phyloP scores from a whole-genome alignment of 2,329 filamentous ascomycete genomes.

The Cladosporium phlei region DNA sequence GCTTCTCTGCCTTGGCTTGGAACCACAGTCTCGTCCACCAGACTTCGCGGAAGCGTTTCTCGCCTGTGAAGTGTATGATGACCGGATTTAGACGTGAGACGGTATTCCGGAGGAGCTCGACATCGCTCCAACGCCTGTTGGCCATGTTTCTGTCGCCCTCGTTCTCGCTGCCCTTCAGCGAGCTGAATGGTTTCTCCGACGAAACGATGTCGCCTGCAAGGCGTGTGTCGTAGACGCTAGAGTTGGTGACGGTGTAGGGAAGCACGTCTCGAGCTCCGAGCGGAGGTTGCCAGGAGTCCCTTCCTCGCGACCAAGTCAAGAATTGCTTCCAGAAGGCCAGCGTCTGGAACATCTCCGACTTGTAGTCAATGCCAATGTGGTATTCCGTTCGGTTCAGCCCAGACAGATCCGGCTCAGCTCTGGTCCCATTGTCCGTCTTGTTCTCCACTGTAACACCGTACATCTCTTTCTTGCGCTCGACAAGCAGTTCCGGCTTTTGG shows the following conservation, averaged over 20 bases:
- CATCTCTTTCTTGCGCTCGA: constrained; percentile 32
- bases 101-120: constrained; percentile 26
- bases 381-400: constrained; percentile 43
- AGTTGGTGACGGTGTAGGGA: constrained; percentile 12
- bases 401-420: constrained; percentile 20
- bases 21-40: constrained; percentile 33
- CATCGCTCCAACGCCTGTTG: constrained; percentile 19
- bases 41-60: constrained; percentile 25
- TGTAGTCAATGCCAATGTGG: constrained; percentile 46
- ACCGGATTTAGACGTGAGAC: constrained; percentile 24
- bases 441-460: constrained; percentile 26
- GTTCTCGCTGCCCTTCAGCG: constrained; percentile 17
- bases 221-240: constrained; percentile 17
- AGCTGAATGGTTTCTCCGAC: constrained; percentile 23
- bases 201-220: constrained; percentile 22
- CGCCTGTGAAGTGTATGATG: constrained; percentile 28
- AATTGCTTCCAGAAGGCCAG: constrained; percentile 28
- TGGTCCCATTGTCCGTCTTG: constrained; percentile 36
- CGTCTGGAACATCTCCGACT: constrained; percentile 44
- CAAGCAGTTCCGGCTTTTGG: constrained; percentile 29
- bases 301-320: constrained; percentile 33
- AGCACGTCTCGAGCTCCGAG: constrained; percentile 6
- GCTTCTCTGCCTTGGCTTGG: constrained; percentile 21
- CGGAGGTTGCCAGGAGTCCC: constrained; percentile 24
- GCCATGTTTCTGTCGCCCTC: constrained; percentile 5